phyloP scores from a whole-genome alignment of 1,139 yeast species.

The Magnusiomyces starmeri region DNA sequence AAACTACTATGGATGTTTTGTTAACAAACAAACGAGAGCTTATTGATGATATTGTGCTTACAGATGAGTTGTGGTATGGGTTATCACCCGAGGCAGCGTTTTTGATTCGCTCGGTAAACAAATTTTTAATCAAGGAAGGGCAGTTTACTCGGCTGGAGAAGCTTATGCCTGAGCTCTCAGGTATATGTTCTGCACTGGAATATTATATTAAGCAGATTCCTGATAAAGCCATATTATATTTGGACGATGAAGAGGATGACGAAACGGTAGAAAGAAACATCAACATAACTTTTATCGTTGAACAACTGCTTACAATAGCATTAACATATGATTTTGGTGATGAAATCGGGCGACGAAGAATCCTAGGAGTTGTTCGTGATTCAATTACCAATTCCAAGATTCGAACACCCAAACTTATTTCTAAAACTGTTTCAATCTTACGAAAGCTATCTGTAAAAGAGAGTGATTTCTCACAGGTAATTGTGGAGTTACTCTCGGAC shows the following conservation, averaged over 20 bases:
- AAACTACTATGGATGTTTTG: conserved; percentile 53
- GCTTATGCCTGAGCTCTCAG: conserved; percentile 75
- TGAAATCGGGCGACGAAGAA: conserved; percentile 81
- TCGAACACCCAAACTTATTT: conserved; percentile 47
- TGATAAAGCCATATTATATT: too few relatives aligned
- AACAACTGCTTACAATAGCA: conserved; percentile 64
- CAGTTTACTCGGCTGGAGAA: conserved; percentile 56
- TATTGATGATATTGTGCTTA: conserved; percentile 50
- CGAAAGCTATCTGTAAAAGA: conserved; percentile 69
- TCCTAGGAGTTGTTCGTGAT: conserved; percentile 61
- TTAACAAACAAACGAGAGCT: conserved; percentile 58
- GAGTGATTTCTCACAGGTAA: conserved; percentile 74
- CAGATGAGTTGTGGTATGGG: conserved; percentile 54
- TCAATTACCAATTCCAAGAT: conserved; percentile 35
- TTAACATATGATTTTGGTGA: conserved; percentile 79
- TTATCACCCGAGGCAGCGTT: conserved; percentile 72
- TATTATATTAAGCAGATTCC: conserved; percentile 47
- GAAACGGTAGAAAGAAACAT: background rate
- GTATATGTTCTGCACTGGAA: conserved; percentile 52
- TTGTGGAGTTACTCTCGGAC: conserved; percentile 82
- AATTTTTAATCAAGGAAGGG: conserved; percentile 46
- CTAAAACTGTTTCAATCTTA: conserved; percentile 53
- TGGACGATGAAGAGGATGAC: conserved; percentile 36
- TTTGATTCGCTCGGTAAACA: conserved; percentile 58
- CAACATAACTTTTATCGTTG: conserved; percentile 58